phyloP scores from a whole-genome alignment of 2,329 filamentous ascomycete genomes.

The Pseudonectria buxi region DNA sequence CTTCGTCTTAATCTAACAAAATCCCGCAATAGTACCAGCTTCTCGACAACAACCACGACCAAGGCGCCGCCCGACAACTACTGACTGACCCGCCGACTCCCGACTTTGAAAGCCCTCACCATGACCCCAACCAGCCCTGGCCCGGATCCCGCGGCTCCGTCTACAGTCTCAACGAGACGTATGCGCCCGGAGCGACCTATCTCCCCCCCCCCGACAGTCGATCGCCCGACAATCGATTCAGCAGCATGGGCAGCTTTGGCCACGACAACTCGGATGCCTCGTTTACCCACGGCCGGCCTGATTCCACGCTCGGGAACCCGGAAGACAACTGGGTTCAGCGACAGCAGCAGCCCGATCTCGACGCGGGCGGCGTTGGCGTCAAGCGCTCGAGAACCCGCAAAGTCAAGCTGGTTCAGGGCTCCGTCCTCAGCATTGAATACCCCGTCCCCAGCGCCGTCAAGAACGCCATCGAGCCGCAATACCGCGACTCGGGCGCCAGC shows the following conservation, averaged over 20 bases:
- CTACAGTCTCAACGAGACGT: slow-evolving; percentile 68
- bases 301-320: slow-evolving; percentile 25
- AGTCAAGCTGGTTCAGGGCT: slow-evolving; percentile 88
- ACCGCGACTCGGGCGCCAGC: slow-evolving; percentile 75
- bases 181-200: slow-evolving; percentile 42
- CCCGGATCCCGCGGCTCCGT: slow-evolving; percentile 41
- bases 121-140: too few relatives aligned
- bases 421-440: slow-evolving; percentile 87
- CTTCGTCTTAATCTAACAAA: too few relatives aligned
- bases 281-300: slow-evolving; percentile 23
- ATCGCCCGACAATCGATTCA: slow-evolving; percentile 23
- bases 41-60: too few relatives aligned
- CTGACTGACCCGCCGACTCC: too few relatives aligned
- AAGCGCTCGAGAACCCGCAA: slow-evolving; percentile 86
- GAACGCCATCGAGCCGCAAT: slow-evolving; percentile 84
- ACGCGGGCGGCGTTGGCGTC: slow-evolving; percentile 41
- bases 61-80: too few relatives aligned
- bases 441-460: slow-evolving; percentile 88
- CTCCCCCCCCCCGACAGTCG: slow-evolving; percentile 13
- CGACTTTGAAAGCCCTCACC: too few relatives aligned
- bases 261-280: neutral
- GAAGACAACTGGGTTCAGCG: slow-evolving; percentile 60
- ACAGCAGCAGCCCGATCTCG: slow-evolving; percentile 56
- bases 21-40: too few relatives aligned
- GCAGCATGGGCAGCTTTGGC: too few relatives aligned